Conservation (phyloP, 345 rosid species). For the Hypericum perforatum region DNA sequence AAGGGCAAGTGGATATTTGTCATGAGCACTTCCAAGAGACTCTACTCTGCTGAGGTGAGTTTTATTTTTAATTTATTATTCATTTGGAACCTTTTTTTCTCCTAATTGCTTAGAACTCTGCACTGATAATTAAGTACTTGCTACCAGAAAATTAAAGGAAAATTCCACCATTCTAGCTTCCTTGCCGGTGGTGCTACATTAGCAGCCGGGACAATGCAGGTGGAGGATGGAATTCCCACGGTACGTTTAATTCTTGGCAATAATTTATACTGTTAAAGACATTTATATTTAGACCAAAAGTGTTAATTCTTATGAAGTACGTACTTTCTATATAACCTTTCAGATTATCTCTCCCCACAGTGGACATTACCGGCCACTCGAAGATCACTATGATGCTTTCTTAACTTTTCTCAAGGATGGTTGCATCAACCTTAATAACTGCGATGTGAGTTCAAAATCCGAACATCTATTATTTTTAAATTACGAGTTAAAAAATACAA, state of each 20-base stretch:
- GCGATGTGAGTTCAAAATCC: no score
- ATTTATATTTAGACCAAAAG: no score
- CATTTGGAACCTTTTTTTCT: neutral
- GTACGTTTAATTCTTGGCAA: conserved; percentile 20
- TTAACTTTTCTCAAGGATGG: conserved; percentile 51
- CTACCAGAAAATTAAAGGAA: conserved; percentile 76
- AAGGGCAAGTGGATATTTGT: conserved; percentile 53
- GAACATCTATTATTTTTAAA: no score
- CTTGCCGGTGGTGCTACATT: conserved; percentile 90
- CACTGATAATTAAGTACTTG: neutral
- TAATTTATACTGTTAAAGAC: no score
- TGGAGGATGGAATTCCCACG: conserved; percentile 62
- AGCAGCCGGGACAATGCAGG: conserved; percentile 78
- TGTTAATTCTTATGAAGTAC: no score
- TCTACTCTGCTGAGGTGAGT: conserved; percentile 67
- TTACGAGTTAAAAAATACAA: no score
- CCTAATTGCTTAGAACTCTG: neutral
- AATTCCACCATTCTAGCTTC: conserved; percentile 90
- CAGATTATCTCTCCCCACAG: conserved; percentile 85
- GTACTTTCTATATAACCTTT: neutral
- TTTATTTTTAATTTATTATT: neutral
- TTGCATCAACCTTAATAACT: conserved; percentile 45
- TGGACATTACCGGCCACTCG: conserved; percentile 86
- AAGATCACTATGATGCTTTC: conserved; percentile 51
- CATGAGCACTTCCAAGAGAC: conserved; percentile 66